These are phyloP conservation scores for Lepidium campestre DNA, from an alignment of 441 rosid species.

Conservation along the genomic window DNA sequence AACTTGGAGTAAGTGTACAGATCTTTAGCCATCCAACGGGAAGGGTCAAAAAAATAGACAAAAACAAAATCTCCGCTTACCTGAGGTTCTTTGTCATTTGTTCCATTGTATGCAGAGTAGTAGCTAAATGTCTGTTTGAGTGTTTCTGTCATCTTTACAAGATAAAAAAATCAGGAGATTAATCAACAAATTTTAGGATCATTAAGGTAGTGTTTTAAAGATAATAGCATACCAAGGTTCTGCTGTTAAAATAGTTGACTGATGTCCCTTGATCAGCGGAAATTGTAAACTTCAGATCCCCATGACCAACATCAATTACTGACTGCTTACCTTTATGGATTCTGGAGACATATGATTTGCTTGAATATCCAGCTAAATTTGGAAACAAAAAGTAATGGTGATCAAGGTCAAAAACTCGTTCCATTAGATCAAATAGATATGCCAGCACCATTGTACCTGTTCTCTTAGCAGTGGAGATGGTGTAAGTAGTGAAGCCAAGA, in stretches of 20 bases:
- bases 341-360: conserved; percentile 45
- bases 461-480: conserved; percentile 55
- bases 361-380: conserved; percentile 44
- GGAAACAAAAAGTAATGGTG: not conserved
- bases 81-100: conserved; percentile 67
- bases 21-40: conserved; percentile 5
- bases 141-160: conserved; percentile 60
- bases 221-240: conserved; percentile 44
- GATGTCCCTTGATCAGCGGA: conserved; percentile 39
- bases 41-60: not conserved
- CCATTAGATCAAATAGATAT: not conserved
- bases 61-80: conserved; percentile 31
- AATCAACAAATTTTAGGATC: conserved; percentile 24
- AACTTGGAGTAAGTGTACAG: conserved; percentile 8
- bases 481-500: conserved; percentile 89
- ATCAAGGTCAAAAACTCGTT: conserved; percentile 2
- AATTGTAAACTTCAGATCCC: conserved; percentile 67
- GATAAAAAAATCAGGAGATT: conserved; percentile 11
- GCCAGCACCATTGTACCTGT: conserved; percentile 44
- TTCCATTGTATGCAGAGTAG: conserved; percentile 73
- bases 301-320: conserved; percentile 61
- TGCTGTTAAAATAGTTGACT: conserved; percentile 51
- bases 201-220: not conserved
- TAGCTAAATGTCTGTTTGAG: conserved; percentile 64
- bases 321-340: conserved; percentile 39